phyloP scores from a whole-genome alignment of 768 basidiomycete genomes.

The Paxillus ammoniavirescens region DNA sequence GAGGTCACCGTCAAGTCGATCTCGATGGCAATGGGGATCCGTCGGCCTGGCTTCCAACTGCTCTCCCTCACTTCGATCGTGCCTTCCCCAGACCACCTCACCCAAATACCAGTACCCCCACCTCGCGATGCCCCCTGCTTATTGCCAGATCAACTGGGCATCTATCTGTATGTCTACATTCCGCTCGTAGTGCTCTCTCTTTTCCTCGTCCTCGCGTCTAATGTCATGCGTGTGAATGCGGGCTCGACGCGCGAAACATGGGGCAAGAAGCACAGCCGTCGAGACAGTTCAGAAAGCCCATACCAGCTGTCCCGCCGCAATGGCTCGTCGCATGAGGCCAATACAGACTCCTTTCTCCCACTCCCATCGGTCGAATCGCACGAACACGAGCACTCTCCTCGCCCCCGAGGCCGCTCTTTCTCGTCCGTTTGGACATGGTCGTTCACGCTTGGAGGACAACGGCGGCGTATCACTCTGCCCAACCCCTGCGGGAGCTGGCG shows the following conservation, averaged over 20 bases:
- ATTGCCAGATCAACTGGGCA: slow-evolving; percentile 80
- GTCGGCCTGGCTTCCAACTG: slow-evolving; percentile 84
- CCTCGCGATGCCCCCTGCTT: slow-evolving; percentile 65
- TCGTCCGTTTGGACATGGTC: slow-evolving; percentile 22
- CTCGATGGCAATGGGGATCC: slow-evolving; percentile 87
- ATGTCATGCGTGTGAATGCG: slow-evolving; percentile 16
- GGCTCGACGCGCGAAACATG: slow-evolving; percentile 4
- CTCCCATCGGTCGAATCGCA: slow-evolving; percentile 14
- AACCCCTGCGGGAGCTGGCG: slow-evolving; percentile 14
- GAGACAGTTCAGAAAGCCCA: slow-evolving; percentile 5
- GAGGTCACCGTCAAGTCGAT: slow-evolving; percentile 90
- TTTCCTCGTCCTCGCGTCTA: slow-evolving; percentile 37
- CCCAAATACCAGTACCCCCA: slow-evolving; percentile 28
- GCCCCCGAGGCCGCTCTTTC: slow-evolving; percentile 14
- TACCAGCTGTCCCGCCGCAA: slow-evolving; percentile 10
- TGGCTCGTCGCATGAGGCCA: slow-evolving; percentile 1
- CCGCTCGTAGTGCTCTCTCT: slow-evolving; percentile 67
- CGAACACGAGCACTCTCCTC: not conserved
- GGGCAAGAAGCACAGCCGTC: slow-evolving; percentile 8
- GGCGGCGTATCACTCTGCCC: slow-evolving; percentile 22
- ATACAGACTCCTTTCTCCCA: slow-evolving; percentile 17
- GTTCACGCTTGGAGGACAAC: slow-evolving; percentile 23
- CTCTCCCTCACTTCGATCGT: slow-evolving; percentile 62
- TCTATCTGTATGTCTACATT: slow-evolving; percentile 72
- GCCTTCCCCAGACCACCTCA: slow-evolving; percentile 26